These are phyloP conservation scores for Alternaria tenuissima DNA, from an alignment of 2,329 filamentous ascomycete species.

Conservation along the genomic window DNA sequence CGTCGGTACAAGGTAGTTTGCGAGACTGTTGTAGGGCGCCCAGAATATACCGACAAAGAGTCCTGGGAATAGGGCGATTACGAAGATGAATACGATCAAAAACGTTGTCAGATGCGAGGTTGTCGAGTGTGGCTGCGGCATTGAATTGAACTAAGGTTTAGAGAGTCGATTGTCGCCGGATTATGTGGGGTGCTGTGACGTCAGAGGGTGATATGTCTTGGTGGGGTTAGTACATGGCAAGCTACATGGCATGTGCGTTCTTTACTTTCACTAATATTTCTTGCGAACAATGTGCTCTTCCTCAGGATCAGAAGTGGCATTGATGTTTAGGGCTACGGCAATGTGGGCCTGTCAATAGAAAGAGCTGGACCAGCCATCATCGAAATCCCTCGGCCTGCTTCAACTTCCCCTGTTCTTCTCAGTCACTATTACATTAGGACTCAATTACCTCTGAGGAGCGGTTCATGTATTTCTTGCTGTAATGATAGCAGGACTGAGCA, in stretches of 20 bases:
- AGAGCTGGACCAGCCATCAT: not conserved
- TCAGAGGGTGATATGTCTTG: not conserved
- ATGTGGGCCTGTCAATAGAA: not conserved
- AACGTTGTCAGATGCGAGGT: constrained; percentile 51
- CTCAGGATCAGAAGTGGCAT: not conserved
- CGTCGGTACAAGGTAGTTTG: constrained; percentile 36
- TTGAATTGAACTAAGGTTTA: constrained; percentile 23
- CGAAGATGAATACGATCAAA: constrained; percentile 59
- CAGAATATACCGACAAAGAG: constrained; percentile 55
- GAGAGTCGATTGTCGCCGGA: constrained; percentile 11
- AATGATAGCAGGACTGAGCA: not conserved
- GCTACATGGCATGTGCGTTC: not conserved
- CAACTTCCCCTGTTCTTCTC: not conserved
- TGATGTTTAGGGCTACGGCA: not conserved
- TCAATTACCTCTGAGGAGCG: not conserved
- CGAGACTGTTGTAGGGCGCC: constrained; percentile 43
- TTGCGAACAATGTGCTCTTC: not conserved
- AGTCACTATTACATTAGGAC: not conserved
- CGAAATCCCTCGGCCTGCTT: not conserved
- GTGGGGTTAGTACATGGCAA: not conserved
- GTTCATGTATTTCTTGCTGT: not conserved
- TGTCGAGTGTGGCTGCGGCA: constrained; percentile 33
- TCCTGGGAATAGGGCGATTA: constrained; percentile 60
- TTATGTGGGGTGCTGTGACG: constrained; percentile 16
- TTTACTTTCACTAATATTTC: not conserved